These are phyloP conservation scores for Stagonosporopsis rhizophila DNA, from an alignment of 2,329 filamentous ascomycete species.

Conservation along the genomic window DNA sequence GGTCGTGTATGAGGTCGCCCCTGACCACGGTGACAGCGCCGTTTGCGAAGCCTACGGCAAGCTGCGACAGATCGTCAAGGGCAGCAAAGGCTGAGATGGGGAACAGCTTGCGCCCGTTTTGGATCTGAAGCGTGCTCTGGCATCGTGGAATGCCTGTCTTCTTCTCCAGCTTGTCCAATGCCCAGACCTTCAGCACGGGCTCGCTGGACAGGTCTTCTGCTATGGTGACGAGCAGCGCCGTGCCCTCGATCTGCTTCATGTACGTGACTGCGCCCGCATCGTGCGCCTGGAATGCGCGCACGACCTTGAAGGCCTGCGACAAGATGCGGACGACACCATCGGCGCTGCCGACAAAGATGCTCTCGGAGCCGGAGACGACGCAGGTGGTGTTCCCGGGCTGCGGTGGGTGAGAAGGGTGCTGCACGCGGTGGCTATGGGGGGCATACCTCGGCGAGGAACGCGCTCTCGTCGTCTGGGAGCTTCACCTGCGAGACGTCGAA, in stretches of 20 bases:
- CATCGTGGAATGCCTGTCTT: slow-evolving; percentile 91
- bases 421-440: slow-evolving; percentile 11
- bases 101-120: slow-evolving; percentile 90
- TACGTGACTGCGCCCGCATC: slow-evolving; percentile 82
- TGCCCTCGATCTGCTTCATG: slow-evolving; percentile 90
- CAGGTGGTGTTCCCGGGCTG: slow-evolving; percentile 74
- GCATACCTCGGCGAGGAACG: slow-evolving; percentile 79
- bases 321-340: slow-evolving; percentile 89
- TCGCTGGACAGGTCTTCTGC: slow-evolving; percentile 88
- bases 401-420: slow-evolving; percentile 31
- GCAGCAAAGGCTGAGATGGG: slow-evolving; percentile 93
- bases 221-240: slow-evolving; percentile 83
- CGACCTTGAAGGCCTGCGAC: slow-evolving; percentile 83
- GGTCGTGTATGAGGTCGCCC: slow-evolving; percentile 93
- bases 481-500: slow-evolving; percentile 91
- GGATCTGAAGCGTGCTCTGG: slow-evolving; percentile 82
- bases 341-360: slow-evolving; percentile 84
- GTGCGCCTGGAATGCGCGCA: slow-evolving; percentile 86
- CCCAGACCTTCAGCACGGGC: slow-evolving; percentile 96
- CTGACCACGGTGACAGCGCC: slow-evolving; percentile 92
- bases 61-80: slow-evolving; percentile 86
- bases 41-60: slow-evolving; percentile 95
- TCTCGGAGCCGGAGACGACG: slow-evolving; percentile 85
- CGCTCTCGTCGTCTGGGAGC: slow-evolving; percentile 78
- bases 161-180: slow-evolving; percentile 89